Conservation (phyloP, 805 yeast species). For the Candida germanica region DNA sequence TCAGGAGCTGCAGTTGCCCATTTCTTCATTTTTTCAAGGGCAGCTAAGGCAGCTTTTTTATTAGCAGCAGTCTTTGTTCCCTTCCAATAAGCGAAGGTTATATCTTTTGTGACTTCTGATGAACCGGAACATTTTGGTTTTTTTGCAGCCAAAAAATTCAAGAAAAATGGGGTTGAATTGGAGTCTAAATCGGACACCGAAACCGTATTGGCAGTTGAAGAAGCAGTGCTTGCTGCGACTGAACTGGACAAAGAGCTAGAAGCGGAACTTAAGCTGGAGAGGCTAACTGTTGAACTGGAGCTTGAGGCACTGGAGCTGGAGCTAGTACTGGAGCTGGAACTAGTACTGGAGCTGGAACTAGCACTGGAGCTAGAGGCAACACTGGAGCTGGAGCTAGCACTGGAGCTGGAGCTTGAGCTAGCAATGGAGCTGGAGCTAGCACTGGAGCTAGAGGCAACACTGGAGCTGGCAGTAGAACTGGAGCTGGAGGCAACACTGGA, state of each 20-base stretch:
- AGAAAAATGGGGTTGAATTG: neutral
- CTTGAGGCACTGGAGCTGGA: neutral
- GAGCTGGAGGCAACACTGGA: neutral
- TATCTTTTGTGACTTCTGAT: slow-evolving; percentile 5
- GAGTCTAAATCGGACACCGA: too few relatives aligned
- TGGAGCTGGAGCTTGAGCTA: neutral
- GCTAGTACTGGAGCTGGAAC: neutral
- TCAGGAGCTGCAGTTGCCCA: slow-evolving; percentile 9
- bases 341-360: neutral
- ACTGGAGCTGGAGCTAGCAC: neutral
- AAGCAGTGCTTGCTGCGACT: neutral
- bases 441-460: neutral
- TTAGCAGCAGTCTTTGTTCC: slow-evolving; percentile 11
- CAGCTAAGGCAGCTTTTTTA: slow-evolving; percentile 8
- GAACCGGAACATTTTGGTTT: slow-evolving; percentile 7
- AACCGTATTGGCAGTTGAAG: neutral
- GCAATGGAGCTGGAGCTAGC: neutral
- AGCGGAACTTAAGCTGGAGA: neutral
- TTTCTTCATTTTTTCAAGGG: slow-evolving; percentile 6
- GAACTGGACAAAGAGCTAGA: neutral
- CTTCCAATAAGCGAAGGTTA: slow-evolving; percentile 10
- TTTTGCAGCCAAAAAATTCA: neutral
- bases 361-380: neutral
- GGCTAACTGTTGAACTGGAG: neutral
- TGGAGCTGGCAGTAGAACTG: neutral